Conservation (phyloP, 441 rosid genomes). For the Brassica hybrid region DNA sequence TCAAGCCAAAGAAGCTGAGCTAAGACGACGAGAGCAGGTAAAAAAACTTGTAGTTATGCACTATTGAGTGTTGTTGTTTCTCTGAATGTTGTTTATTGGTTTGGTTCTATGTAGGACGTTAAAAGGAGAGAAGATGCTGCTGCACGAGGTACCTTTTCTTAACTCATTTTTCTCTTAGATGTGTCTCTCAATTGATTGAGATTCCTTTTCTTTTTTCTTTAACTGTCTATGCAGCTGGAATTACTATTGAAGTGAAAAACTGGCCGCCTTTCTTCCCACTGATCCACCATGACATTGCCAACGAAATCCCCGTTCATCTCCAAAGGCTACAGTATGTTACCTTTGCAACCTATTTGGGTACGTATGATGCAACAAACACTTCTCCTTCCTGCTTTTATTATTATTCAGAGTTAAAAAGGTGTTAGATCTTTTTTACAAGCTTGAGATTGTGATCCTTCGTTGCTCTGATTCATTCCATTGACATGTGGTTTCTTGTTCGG, state of each 20-base stretch:
- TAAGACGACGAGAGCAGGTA: slow-evolving; percentile 81
- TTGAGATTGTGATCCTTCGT: not conserved
- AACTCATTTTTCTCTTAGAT: not conserved
- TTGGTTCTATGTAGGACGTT: slow-evolving; percentile 57
- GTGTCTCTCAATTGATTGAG: no score
- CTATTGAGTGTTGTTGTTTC: not conserved
- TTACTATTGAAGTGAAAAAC: slow-evolving; percentile 79
- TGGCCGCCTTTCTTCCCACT: slow-evolving; percentile 93
- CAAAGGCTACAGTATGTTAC: slow-evolving; percentile 82
- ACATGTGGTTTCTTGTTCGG: not conserved
- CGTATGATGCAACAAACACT: not conserved
- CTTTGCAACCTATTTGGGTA: slow-evolving; percentile 67
- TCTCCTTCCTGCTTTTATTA: not conserved
- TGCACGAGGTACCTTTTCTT: slow-evolving; percentile 60
- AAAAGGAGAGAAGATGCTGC: slow-evolving; percentile 83
- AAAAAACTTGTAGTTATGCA: no score
- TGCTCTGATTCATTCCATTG: not conserved
- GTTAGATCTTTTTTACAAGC: not conserved
- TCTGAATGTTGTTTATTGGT: slow-evolving; percentile 12
- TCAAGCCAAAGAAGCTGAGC: slow-evolving; percentile 83
- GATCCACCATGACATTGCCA: slow-evolving; percentile 88
- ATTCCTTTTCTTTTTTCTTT: no score
- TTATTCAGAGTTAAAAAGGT: not conserved
- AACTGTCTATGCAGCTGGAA: slow-evolving; percentile 65
- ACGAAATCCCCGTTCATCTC: slow-evolving; percentile 83